A percentile compares a stretch with the other conserved stretches of the same genome.
Evolutionary conservation across 306 rosid species (phyloP).

Genomic region (Quercus agrifolia): DNA sequence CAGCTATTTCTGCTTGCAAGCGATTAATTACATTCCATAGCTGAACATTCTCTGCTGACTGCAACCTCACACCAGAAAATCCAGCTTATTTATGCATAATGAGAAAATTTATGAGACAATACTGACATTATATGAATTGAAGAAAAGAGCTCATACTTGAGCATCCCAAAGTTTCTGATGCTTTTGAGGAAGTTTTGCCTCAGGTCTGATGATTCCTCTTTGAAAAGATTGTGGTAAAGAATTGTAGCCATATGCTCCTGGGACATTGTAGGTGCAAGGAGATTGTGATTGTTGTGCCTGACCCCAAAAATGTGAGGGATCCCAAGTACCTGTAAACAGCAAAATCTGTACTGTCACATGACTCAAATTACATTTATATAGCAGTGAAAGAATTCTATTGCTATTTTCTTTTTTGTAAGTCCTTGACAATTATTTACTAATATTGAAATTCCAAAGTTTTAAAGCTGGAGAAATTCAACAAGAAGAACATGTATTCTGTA

Average conservation of each 20-base stretch:
- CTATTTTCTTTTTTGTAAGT: neutral
- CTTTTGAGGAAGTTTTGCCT: slow-evolving; percentile 37
- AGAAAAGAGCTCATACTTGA: slow-evolving; percentile 32
- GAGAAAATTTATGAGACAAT: neutral
- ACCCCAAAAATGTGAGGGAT: slow-evolving; percentile 44
- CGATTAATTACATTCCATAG: slow-evolving; percentile 32
- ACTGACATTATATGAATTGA: neutral
- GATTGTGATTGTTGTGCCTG: slow-evolving; percentile 41
- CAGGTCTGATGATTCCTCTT: slow-evolving; percentile 34
- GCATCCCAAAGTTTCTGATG: slow-evolving; percentile 58
- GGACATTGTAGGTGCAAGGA: slow-evolving; percentile 28
- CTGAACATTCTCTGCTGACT: slow-evolving; percentile 49
- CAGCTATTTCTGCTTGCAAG: slow-evolving; percentile 45
- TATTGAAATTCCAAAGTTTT: neutral
- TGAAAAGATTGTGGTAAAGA: slow-evolving; percentile 30
- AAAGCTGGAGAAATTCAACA: neutral
- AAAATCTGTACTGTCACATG: slow-evolving; percentile 8
- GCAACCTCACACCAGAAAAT: slow-evolving; percentile 21
- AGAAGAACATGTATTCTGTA: neutral
- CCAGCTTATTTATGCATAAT: slow-evolving; percentile 2
- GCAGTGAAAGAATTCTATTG: neutral
- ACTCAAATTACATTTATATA: slow-evolving; percentile 7
- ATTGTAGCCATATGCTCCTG: slow-evolving; percentile 22
- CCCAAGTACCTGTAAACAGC: slow-evolving; percentile 41
- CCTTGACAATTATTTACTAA: neutral